Conservation (phyloP, 2,329 filamentous ascomycete species). For the Penicillium concentricum region DNA sequence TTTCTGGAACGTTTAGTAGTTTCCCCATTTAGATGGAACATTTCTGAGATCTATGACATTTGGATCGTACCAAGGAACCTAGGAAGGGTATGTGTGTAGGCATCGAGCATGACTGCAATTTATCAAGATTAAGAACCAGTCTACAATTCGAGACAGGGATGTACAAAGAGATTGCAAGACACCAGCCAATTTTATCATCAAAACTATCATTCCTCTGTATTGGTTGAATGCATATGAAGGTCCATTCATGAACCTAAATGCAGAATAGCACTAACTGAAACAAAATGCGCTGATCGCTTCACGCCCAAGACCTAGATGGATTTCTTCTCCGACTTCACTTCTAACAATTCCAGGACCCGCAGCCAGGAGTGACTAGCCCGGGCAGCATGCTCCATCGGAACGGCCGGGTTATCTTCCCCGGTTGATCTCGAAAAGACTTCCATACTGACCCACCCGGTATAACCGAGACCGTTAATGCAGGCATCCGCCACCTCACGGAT, state of each 20-base stretch:
- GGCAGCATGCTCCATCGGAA: conserved; percentile 57
- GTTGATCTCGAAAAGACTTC: conserved; percentile 66
- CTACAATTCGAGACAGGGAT: neutral
- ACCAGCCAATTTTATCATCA: neutral
- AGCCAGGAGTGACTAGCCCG: conserved; percentile 38
- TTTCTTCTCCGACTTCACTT: neutral
- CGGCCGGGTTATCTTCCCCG: conserved; percentile 49
- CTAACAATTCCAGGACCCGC: conserved; percentile 13
- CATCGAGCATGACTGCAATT: neutral
- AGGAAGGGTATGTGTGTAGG: neutral
- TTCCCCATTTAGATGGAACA: neutral
- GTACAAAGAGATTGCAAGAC: neutral
- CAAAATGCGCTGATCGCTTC: neutral
- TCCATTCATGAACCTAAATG: neutral
- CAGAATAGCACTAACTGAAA: neutral
- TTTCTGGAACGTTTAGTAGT: too few relatives aligned
- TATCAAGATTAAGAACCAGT: neutral
- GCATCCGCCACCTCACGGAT: conserved; percentile 59
- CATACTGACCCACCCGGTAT: conserved; percentile 67
- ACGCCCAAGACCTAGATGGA: neutral
- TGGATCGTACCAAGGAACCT: neutral
- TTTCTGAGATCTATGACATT: conserved; percentile 1
- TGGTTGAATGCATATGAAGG: neutral
- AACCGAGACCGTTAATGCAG: conserved; percentile 61
- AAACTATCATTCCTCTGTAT: neutral